Evolutionary conservation across 2,329 filamentous ascomycete species (phyloP).

Genomic region (Penicillium janthinellum): DNA sequence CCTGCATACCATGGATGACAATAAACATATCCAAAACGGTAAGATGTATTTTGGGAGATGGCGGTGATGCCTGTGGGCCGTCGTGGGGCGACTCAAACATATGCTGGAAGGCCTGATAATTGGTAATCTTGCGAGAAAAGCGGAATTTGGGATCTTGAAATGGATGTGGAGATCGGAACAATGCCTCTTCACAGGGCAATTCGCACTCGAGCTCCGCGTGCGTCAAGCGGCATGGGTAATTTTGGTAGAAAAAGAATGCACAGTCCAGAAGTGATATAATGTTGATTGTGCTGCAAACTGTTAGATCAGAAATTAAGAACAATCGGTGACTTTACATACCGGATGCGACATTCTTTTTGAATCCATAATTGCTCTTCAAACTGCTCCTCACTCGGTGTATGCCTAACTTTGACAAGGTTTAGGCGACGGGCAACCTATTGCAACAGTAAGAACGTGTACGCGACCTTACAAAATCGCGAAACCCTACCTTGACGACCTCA

Average conservation of each 20-base stretch:
- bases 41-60: conserved; percentile 26
- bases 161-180: conserved; percentile 46
- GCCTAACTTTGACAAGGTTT: conserved; percentile 40
- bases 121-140: conserved; percentile 38
- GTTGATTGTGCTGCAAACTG: conserved; percentile 37
- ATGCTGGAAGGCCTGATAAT: conserved; percentile 43
- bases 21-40: conserved; percentile 47
- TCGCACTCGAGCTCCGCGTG: conserved; percentile 47
- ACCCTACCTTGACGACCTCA: conserved; percentile 44
- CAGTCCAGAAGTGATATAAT: conserved; percentile 48
- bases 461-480: not conserved
- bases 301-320: conserved; percentile 8
- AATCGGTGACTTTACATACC: conserved; percentile 31
- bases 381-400: conserved; percentile 41
- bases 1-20: conserved; percentile 43
- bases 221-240: conserved; percentile 47
- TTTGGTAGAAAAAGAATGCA: conserved; percentile 50
- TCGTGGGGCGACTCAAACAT: conserved; percentile 38
- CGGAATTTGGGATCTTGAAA: conserved; percentile 45
- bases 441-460: not conserved
- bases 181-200: conserved; percentile 44
- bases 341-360: conserved; percentile 47
- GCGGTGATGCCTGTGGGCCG: not conserved
- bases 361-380: conserved; percentile 44
- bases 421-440: conserved; percentile 43